Evolutionary conservation across 2,329 filamentous ascomycete genomes (phyloP).

Genomic region (Aspergillus brasiliensis): DNA sequence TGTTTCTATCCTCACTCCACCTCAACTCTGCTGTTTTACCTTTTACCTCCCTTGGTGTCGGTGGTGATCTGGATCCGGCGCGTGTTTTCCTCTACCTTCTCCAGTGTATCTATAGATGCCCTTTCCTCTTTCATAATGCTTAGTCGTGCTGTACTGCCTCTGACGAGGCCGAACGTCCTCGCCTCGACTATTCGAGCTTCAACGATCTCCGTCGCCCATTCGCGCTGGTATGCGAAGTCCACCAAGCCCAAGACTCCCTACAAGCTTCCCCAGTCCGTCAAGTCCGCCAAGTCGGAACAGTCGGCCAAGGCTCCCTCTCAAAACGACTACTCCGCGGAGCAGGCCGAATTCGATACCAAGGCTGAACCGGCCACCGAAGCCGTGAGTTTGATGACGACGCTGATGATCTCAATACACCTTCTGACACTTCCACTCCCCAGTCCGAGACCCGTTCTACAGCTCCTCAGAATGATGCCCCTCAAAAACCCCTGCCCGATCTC

Average conservation of each 20-base stretch:
- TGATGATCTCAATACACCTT: not conserved
- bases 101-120: slow-evolving; percentile 10
- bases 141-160: slow-evolving; percentile 48
- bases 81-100: slow-evolving; percentile 23
- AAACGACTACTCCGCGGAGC: slow-evolving; percentile 36
- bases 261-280: slow-evolving; percentile 36
- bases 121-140: slow-evolving; percentile 37
- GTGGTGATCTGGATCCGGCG: slow-evolving; percentile 11
- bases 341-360: slow-evolving; percentile 42
- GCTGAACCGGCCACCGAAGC: slow-evolving; percentile 36
- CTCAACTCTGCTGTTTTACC: not conserved
- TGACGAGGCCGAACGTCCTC: slow-evolving; percentile 45
- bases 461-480: slow-evolving; percentile 41
- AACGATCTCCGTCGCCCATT: slow-evolving; percentile 33
- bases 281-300: slow-evolving; percentile 31
- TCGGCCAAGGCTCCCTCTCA: slow-evolving; percentile 26
- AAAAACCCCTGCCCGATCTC: slow-evolving; percentile 79
- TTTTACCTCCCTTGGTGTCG: not conserved
- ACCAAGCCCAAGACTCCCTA: slow-evolving; percentile 38
- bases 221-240: slow-evolving; percentile 44
- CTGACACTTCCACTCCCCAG: slow-evolving; percentile 28
- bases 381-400: slow-evolving; percentile 26
- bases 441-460: slow-evolving; percentile 41
- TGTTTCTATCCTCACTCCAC: not conserved
- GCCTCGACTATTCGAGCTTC: slow-evolving; percentile 39